A percentile compares a stretch with the other conserved stretches of the same genome.
These are phyloP conservation scores for Acidiella bohemica DNA, from an alignment of 495 filamentous ascomycete species.

Conservation along the genomic window DNA sequence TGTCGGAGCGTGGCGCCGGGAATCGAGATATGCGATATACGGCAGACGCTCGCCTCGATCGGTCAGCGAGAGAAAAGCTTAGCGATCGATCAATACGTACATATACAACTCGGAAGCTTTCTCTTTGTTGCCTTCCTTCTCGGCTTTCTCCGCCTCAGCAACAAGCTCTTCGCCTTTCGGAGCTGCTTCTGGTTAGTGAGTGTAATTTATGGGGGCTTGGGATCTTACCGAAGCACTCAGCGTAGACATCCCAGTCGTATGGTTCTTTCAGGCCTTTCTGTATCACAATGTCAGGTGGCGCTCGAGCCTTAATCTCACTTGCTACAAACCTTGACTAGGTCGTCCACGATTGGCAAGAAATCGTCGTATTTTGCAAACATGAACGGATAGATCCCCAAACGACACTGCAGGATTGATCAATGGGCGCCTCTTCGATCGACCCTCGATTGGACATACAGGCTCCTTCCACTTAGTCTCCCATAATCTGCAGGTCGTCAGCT, in stretches of 20 bases:
- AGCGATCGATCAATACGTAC: slow-evolving; percentile 1
- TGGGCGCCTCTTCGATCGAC: no score
- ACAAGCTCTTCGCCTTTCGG: slow-evolving; percentile 43
- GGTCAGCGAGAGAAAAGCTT: slow-evolving; percentile 1
- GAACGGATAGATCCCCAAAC: slow-evolving; percentile 61
- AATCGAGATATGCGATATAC: slow-evolving; percentile 65
- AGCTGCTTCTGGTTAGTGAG: slow-evolving; percentile 19
- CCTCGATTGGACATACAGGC: slow-evolving; percentile 34
- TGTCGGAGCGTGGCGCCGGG: slow-evolving; percentile 41
- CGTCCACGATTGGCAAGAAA: slow-evolving; percentile 57
- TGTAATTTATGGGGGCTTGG: not conserved
- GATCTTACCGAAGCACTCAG: slow-evolving; percentile 36
- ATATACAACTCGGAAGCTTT: slow-evolving; percentile 51
- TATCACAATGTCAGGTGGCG: not conserved
- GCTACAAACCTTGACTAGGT: slow-evolving; percentile 40
- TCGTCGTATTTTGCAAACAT: slow-evolving; percentile 58
- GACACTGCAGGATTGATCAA: no score
- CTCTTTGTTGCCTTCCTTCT: slow-evolving; percentile 32
- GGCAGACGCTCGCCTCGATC: slow-evolving; percentile 44
- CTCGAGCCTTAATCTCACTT: not conserved
- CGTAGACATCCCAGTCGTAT: slow-evolving; percentile 48
- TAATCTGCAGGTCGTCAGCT: slow-evolving; percentile 31
- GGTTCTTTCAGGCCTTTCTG: slow-evolving; percentile 50
- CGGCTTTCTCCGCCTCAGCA: slow-evolving; percentile 34
- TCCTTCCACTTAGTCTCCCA: slow-evolving; percentile 77